phyloP scores from a whole-genome alignment of 2,329 filamentous ascomycete genomes.

The Simplicillium aogashimaense region DNA sequence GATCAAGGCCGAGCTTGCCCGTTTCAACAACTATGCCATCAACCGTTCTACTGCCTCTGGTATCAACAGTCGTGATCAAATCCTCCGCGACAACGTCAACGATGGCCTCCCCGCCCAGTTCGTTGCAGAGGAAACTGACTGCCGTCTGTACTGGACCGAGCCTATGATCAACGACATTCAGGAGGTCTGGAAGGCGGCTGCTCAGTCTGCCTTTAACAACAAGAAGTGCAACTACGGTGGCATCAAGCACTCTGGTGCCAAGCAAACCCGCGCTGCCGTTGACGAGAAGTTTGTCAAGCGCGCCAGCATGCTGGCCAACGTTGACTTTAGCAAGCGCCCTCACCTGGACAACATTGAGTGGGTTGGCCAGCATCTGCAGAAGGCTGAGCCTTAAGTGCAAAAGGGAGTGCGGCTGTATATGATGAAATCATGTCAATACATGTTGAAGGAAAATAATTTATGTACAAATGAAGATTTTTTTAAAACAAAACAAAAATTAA shows the following conservation, averaged over 20 bases:
- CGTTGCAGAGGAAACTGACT: constrained; percentile 45
- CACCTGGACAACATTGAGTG: too few relatives aligned
- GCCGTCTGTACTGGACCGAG: constrained; percentile 44
- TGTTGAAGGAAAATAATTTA: too few relatives aligned
- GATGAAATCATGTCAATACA: too few relatives aligned
- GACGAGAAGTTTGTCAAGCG: constrained; percentile 18
- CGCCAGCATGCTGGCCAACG: too few relatives aligned
- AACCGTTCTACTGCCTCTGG: constrained; percentile 19
- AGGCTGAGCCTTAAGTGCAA: too few relatives aligned
- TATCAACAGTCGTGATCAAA: constrained; percentile 28
- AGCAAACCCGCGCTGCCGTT: constrained; percentile 44
- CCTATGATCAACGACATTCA: constrained; percentile 36
- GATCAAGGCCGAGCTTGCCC: constrained; percentile 14
- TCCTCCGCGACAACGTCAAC: constrained; percentile 13
- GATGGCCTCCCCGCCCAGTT: constrained; percentile 42
- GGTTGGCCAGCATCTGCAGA: too few relatives aligned
- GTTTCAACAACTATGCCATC: constrained; percentile 19
- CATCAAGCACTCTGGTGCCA: constrained; percentile 5
- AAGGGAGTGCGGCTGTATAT: too few relatives aligned
- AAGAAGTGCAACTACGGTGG: constrained; percentile 8
- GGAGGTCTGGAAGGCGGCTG: constrained; percentile 31
- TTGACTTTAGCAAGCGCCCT: too few relatives aligned
- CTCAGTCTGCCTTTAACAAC: constrained; percentile 7
- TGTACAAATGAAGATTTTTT: too few relatives aligned
- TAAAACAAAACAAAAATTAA: too few relatives aligned